phyloP scores from a whole-genome alignment of 257 asterid genomes.

The Apocynum venetum region DNA sequence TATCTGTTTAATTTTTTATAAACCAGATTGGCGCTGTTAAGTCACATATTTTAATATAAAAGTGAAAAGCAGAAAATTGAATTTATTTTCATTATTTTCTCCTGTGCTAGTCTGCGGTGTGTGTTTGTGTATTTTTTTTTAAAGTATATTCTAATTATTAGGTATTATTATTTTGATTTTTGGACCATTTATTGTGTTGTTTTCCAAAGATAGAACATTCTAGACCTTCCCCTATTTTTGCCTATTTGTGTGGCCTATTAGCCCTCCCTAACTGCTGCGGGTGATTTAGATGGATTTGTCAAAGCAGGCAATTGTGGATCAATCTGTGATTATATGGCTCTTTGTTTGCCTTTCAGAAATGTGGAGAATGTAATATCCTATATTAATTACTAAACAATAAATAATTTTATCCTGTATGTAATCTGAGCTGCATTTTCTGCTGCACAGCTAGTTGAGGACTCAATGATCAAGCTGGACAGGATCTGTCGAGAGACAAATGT shows the following conservation, averaged over 20 bases:
- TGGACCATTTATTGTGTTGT: neutral
- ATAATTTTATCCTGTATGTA: neutral
- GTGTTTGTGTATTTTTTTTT: neutral
- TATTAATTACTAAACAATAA: neutral
- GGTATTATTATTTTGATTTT: neutral
- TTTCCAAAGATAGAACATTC: neutral
- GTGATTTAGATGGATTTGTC: neutral
- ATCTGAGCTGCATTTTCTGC: slow-evolving; percentile 13
- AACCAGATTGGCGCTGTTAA: neutral
- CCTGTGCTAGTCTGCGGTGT: neutral
- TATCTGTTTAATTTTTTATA: neutral
- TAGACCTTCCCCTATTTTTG: neutral
- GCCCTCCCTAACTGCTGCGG: neutral
- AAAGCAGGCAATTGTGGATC: neutral
- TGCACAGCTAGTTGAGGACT: slow-evolving; percentile 71
- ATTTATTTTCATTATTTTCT: neutral
- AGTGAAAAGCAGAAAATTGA: neutral
- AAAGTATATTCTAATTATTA: neutral
- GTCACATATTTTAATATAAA: neutral
- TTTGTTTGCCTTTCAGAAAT: neutral
- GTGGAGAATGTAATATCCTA: neutral
- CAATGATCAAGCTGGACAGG: slow-evolving; percentile 85
- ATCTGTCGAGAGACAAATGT: slow-evolving; percentile 87
- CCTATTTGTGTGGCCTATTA: neutral
- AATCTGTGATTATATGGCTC: neutral